Percentiles rank a stretch among this genome's conserved stretches.
Conservation (phyloP, 2,329 filamentous ascomycete genomes). For the Colletotrichum eleusines region DNA sequence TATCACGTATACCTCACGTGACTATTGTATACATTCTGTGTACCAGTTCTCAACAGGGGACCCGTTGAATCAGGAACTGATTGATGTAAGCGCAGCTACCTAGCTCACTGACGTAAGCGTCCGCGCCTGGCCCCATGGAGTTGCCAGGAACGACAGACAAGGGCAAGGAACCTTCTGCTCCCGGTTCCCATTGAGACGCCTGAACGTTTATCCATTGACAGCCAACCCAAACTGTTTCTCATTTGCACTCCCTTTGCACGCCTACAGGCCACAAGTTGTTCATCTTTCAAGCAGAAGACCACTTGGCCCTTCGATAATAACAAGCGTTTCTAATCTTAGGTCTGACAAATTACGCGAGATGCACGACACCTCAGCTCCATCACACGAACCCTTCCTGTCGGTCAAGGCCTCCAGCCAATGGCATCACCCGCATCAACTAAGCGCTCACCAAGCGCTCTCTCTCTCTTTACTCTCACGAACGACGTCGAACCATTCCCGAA, state of each 20-base stretch:
- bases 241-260: neutral
- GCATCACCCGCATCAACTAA: slow-evolving; percentile 33
- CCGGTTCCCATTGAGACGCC: neutral
- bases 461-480: neutral
- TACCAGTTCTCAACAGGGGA: neutral
- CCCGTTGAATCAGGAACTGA: neutral
- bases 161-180: slow-evolving; percentile 9
- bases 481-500: slow-evolving; percentile 19
- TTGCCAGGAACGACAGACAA: slow-evolving; percentile 2
- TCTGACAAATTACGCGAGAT: slow-evolving; percentile 28
- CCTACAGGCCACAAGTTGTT: neutral
- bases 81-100: slow-evolving; percentile 1
- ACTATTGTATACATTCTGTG: too few relatives aligned
- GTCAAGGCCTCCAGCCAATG: slow-evolving; percentile 28
- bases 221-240: neutral
- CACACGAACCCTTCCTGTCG: slow-evolving; percentile 29
- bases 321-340: slow-evolving; percentile 34
- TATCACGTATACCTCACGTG: neutral
- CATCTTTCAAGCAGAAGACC: neutral
- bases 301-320: neutral
- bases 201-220: neutral
- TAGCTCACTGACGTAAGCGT: slow-evolving; percentile 7
- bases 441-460: slow-evolving; percentile 41
- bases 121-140: neutral
- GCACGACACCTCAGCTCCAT: slow-evolving; percentile 33